These are phyloP conservation scores for Trichoderma cornu-damae DNA, from an alignment of 2,329 filamentous ascomycete species.

Conservation along the genomic window DNA sequence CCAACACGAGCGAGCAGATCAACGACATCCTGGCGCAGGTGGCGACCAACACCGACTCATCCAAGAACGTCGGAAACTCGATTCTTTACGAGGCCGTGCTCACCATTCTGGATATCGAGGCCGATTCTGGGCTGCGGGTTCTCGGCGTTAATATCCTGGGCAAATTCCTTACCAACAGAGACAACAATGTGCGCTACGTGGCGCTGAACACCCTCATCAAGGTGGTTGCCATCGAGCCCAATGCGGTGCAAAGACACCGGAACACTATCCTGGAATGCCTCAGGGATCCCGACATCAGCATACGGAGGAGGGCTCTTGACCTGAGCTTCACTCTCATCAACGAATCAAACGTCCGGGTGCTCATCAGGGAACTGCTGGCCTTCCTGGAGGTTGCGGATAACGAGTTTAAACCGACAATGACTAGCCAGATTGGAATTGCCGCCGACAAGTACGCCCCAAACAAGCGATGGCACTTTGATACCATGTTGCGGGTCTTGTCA, in stretches of 20 bases:
- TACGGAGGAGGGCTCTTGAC: slow-evolving; percentile 88
- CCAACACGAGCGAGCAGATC: slow-evolving; percentile 88
- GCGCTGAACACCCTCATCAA: slow-evolving; percentile 96
- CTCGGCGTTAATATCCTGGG: slow-evolving; percentile 97
- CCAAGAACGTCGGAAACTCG: slow-evolving; percentile 97
- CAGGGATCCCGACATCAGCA: slow-evolving; percentile 96
- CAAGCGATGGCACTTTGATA: slow-evolving; percentile 98
- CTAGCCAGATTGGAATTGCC: slow-evolving; percentile 93
- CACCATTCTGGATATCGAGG: slow-evolving; percentile 96
- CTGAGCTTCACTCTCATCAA: slow-evolving; percentile 98
- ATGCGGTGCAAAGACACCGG: slow-evolving; percentile 91
- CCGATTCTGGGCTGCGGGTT: slow-evolving; percentile 88
- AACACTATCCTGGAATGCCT: slow-evolving; percentile 97
- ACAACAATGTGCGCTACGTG: slow-evolving; percentile 99
- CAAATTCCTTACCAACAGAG: slow-evolving; percentile 96
- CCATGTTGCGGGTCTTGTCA: slow-evolving; percentile 89
- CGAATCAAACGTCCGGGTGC: slow-evolving; percentile 87
- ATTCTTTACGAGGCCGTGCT: slow-evolving; percentile 96
- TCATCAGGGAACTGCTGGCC: slow-evolving; percentile 87
- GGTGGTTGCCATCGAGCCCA: slow-evolving; percentile 95
- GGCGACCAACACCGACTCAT: slow-evolving; percentile 94
- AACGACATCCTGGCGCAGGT: slow-evolving; percentile 98
- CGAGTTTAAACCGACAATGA: slow-evolving; percentile 98
- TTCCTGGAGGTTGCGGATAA: slow-evolving; percentile 97
- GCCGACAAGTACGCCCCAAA: slow-evolving; percentile 94